Evolutionary conservation across 2,329 filamentous ascomycete species (phyloP), one percentile per base, ranked within the genome.

Genomic region (Pseudogymnoascus sp.): DNA sequence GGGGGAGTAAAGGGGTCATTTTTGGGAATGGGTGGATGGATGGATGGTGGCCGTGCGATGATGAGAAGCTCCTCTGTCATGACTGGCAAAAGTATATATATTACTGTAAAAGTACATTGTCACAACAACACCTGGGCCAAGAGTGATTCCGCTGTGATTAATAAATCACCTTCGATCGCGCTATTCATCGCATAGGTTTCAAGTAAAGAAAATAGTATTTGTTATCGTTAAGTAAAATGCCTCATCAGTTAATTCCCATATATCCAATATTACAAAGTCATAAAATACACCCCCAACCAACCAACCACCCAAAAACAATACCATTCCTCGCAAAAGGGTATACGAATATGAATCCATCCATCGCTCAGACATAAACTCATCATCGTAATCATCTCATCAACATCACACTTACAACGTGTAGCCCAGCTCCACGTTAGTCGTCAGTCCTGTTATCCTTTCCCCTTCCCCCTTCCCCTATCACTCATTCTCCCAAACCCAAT

Each of bases 401-500:
- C 44, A 50, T 31, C 46, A 31, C 46, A 53, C 46, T 16, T 31
- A 31, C 46, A 53, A 53, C 46, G 46, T n/a, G 11, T n/a, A 53
- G 46, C 46, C 25, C 25, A 53, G 46, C 46, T 53, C 25, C 46
- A 53, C 46, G 46, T 53, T 53, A 53, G 4, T 18, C 25, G n/a
- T 53, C 46, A 53, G 44, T 50, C 23, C 44, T 50, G 14, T 50
- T 28, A 16, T 28, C 44, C 44, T 50, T 31, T 31, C 28, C 2
- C 28, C 8, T 8, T 3, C 28, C 0, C 44, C 14, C 23, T 23
- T 23, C 23, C 21, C 6, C 4, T 23, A n/a, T 28, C 44, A 50
- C 44, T 50, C 44, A 63, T 44, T 53, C 28, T 64, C 63, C 87
- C 87, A 89, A 14, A 84, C 84, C 67, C 86, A 80, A 73, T 89